phyloP scores from a whole-genome alignment of 805 yeast species.

The Priceomyces haplophilus region DNA sequence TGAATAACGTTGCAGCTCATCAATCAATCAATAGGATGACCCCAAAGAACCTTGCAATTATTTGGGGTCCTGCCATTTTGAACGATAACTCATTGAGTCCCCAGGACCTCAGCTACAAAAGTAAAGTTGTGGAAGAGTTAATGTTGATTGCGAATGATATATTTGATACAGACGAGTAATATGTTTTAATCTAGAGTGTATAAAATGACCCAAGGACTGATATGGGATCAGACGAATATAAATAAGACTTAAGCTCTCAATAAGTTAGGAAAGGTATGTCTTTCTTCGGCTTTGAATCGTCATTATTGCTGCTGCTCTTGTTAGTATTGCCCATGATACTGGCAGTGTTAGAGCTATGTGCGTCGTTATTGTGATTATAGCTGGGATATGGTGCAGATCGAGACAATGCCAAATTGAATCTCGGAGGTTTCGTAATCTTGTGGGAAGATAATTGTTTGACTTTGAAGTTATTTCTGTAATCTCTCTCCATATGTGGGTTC shows the following conservation, averaged over 20 bases:
- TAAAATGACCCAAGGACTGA: not conserved
- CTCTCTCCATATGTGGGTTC: constrained; percentile 14
- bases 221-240: not conserved
- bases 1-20: constrained; percentile 65
- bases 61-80: constrained; percentile 92
- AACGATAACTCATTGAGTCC: constrained; percentile 61
- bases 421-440: constrained; percentile 34
- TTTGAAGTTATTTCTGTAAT: constrained; percentile 27
- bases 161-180: constrained; percentile 33
- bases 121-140: constrained; percentile 78
- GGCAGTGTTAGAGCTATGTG: not conserved
- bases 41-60: constrained; percentile 73
- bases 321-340: not conserved
- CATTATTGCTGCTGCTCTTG: constrained; percentile 3
- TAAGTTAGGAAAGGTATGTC: constrained; percentile 16
- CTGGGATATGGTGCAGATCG: not conserved
- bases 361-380: constrained; percentile 1
- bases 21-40: constrained; percentile 76
- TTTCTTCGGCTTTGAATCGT: constrained; percentile 4
- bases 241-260: not conserved
- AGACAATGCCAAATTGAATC: constrained; percentile 20
- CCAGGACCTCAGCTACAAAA: constrained; percentile 73
- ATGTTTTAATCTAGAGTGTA: not conserved
- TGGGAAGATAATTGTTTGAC: constrained; percentile 21
- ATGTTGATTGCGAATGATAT: constrained; percentile 82